These are phyloP conservation scores for Tetramitus jugosus DNA, from an alignment of 208 protist genomes.

Conservation along the genomic window DNA sequence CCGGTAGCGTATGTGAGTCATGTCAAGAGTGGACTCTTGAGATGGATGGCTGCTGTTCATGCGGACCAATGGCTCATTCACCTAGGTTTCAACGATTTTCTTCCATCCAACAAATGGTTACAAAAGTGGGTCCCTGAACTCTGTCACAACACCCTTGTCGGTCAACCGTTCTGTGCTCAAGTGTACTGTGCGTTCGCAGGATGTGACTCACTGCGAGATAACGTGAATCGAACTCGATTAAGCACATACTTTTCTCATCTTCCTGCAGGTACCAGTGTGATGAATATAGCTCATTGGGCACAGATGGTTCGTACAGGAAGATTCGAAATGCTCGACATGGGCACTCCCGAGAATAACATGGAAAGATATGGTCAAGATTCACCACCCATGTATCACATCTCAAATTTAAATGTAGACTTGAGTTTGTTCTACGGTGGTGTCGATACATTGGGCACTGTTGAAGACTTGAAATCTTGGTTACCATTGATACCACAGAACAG, in stretches of 20 bases:
- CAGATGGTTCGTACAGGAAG: conserved; percentile 17
- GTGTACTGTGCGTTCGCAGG: background rate
- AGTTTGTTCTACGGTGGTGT: background rate
- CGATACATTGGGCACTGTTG: background rate
- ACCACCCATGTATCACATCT: background rate
- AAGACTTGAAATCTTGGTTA: background rate
- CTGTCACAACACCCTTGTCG: background rate
- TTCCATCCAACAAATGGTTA: conserved; percentile 11
- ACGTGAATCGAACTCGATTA: background rate
- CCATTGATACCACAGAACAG: background rate
- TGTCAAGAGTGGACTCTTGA: conserved; percentile 2
- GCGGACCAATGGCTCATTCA: conserved; percentile 11
- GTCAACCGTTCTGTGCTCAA: conserved; percentile 4
- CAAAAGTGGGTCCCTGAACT: background rate
- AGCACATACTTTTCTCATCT: background rate
- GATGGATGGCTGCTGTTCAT: conserved; percentile 10
- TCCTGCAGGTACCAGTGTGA: conserved; percentile 28
- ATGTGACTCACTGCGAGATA: background rate
- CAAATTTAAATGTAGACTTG: background rate
- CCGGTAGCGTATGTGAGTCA: conserved; percentile 27
- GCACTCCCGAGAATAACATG: background rate
- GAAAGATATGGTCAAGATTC: background rate
- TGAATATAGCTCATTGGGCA: conserved; percentile 35
- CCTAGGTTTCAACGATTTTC: conserved; percentile 20
- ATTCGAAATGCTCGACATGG: conserved; percentile 32